phyloP scores from a whole-genome alignment of 1,139 yeast genomes.

The Wickerhamomyces sp. region DNA sequence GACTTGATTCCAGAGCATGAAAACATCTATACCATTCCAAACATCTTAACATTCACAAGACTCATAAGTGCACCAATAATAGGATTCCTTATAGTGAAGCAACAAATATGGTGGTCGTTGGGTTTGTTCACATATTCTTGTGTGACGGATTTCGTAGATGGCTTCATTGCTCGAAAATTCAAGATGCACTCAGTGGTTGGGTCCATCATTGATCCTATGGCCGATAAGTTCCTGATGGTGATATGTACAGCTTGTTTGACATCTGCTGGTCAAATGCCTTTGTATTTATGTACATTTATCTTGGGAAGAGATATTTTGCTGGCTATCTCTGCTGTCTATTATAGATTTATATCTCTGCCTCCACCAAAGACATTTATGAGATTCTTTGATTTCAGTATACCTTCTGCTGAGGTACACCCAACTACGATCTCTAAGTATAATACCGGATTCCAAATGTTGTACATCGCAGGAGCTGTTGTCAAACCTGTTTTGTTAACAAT shows the following conservation, averaged over 20 bases:
- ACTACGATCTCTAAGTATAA: conserved; percentile 83
- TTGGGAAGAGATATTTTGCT: conserved; percentile 81
- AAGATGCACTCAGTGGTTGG: conserved; percentile 82
- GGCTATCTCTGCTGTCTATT: conserved; percentile 69
- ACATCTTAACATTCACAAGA: conserved; percentile 75
- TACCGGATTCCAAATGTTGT: conserved; percentile 89
- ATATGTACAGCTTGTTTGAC: conserved; percentile 77
- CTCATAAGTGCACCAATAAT: conserved; percentile 76
- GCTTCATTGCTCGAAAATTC: conserved; percentile 78
- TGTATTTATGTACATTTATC: conserved; percentile 65
- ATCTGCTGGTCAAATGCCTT: conserved; percentile 61
- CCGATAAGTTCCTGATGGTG: conserved; percentile 89
- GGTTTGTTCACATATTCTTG: conserved; percentile 80
- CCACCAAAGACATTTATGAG: conserved; percentile 68
- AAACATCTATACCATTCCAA: conserved; percentile 77
- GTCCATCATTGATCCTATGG: conserved; percentile 90
- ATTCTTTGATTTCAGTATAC: conserved; percentile 73
- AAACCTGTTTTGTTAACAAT: conserved; percentile 49
- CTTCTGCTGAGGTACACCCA: conserved; percentile 87
- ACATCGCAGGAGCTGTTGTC: conserved; percentile 71
- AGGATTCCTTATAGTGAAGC: conserved; percentile 69
- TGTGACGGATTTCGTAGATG: conserved; percentile 87
- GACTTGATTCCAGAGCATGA: conserved; percentile 42
- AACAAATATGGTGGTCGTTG: conserved; percentile 60
- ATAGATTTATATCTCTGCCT: conserved; percentile 72